Evolutionary conservation across 2,329 filamentous ascomycete genomes (phyloP).

Genomic region (Penicillium brevicompactum): DNA sequence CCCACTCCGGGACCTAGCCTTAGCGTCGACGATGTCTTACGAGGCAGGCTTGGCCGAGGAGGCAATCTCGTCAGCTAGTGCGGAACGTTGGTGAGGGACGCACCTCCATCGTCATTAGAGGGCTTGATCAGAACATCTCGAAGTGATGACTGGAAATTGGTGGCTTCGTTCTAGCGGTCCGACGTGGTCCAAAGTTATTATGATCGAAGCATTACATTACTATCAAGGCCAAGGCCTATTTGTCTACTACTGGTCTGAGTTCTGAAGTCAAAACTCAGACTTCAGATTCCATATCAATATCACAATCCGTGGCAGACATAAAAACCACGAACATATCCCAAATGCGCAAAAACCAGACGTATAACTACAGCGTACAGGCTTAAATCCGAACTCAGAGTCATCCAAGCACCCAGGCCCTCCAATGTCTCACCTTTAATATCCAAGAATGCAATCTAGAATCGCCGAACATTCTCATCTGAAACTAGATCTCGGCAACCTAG

Average conservation of each 20-base stretch:
- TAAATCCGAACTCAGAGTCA: no score
- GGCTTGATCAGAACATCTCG: background rate
- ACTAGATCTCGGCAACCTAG: conserved; percentile 11
- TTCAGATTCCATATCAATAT: no score
- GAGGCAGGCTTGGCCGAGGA: conserved; percentile 18
- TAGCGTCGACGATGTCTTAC: conserved; percentile 23
- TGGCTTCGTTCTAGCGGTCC: background rate
- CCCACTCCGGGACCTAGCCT: conserved; percentile 20
- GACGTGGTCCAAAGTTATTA: background rate
- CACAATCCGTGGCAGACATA: no score
- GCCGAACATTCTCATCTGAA: conserved; percentile 12
- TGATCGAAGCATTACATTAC: background rate
- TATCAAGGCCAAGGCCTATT: background rate
- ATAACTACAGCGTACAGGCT: no score
- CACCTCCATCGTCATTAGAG: background rate
- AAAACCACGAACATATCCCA: no score
- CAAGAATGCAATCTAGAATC: conserved; percentile 11
- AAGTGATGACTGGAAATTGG: background rate
- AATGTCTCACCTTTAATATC: conserved; percentile 6
- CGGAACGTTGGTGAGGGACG: background rate
- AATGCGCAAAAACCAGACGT: no score
- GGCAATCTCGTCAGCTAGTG: conserved; percentile 3
- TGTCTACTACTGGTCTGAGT: background rate
- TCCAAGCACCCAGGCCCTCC: background rate
- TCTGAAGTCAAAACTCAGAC: no score